Evolutionary conservation across 768 basidiomycete genomes (phyloP).

Genomic region (Auriscalpium vulgare): DNA sequence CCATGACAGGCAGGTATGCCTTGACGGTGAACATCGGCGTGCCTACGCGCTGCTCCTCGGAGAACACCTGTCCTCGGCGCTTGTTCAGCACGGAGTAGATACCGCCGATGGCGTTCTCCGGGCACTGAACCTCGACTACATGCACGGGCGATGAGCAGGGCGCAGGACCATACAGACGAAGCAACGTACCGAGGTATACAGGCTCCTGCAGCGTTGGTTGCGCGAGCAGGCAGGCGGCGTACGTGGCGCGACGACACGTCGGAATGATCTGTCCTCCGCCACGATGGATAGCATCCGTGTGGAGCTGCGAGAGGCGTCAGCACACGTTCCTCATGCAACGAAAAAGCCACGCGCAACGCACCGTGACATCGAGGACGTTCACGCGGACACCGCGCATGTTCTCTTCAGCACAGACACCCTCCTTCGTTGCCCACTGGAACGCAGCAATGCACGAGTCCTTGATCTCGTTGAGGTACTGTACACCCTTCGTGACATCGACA

Average conservation of each 20-base stretch:
- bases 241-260: slow-evolving; percentile 90
- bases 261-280: slow-evolving; percentile 99
- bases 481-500: slow-evolving; percentile 98
- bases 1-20: slow-evolving; percentile 87
- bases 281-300: slow-evolving; percentile 98
- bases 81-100: slow-evolving; percentile 93
- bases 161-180: background rate
- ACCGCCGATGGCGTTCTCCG: slow-evolving; percentile 95
- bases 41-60: slow-evolving; percentile 92
- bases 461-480: slow-evolving; percentile 99
- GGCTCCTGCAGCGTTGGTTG: slow-evolving; percentile 92
- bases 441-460: slow-evolving; percentile 99
- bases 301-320: slow-evolving; percentile 46
- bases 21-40: slow-evolving; percentile 99
- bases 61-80: slow-evolving; percentile 97
- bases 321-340: background rate
- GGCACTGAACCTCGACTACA: slow-evolving; percentile 94
- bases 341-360: slow-evolving; percentile 28
- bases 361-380: slow-evolving; percentile 94
- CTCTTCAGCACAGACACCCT: slow-evolving; percentile 94
- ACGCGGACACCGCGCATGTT: slow-evolving; percentile 97
- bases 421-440: slow-evolving; percentile 99
- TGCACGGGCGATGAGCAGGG: background rate
- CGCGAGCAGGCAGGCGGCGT: slow-evolving; percentile 92
- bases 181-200: slow-evolving; percentile 72